A percentile compares a stretch with the other conserved stretches of the same genome.
Evolutionary conservation across 129 eudicot genomes (phyloP).

Genomic region (Saussurea involucrata): DNA sequence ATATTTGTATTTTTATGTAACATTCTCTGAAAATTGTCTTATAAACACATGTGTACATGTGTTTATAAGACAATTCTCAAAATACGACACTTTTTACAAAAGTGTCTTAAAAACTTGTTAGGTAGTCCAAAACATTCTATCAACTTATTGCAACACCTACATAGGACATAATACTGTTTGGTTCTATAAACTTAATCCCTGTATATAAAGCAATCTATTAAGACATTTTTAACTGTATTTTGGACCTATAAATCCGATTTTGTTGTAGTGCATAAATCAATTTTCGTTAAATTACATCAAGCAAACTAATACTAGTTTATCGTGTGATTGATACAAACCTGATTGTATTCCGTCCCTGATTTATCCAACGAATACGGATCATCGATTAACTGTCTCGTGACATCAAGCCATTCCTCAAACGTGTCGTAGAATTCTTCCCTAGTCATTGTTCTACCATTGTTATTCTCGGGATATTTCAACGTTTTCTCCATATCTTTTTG

Average conservation of each 20-base stretch:
- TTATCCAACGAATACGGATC: constrained; percentile 35
- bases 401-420: constrained; percentile 28
- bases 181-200: too few relatives aligned
- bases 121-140: background rate
- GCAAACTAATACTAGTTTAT: background rate
- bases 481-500: constrained; percentile 36
- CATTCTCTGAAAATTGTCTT: background rate
- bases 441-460: background rate
- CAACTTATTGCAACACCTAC: background rate
- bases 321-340: constrained; percentile 7
- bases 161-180: background rate
- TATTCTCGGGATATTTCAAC: constrained; percentile 9
- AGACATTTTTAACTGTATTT: too few relatives aligned
- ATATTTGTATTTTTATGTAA: background rate
- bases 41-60: too few relatives aligned
- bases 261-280: background rate
- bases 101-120: background rate
- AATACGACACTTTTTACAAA: background rate
- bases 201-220: too few relatives aligned
- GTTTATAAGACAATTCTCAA: too few relatives aligned
- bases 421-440: constrained; percentile 9
- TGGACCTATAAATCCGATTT: background rate
- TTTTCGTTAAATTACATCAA: background rate
- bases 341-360: constrained; percentile 31
- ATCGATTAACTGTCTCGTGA: constrained; percentile 33